Percentiles rank a stretch among this genome's conserved stretches.
phyloP scores from a whole-genome alignment of 108 stramenopile genomes.

The Thalassiosira profunda region DNA sequence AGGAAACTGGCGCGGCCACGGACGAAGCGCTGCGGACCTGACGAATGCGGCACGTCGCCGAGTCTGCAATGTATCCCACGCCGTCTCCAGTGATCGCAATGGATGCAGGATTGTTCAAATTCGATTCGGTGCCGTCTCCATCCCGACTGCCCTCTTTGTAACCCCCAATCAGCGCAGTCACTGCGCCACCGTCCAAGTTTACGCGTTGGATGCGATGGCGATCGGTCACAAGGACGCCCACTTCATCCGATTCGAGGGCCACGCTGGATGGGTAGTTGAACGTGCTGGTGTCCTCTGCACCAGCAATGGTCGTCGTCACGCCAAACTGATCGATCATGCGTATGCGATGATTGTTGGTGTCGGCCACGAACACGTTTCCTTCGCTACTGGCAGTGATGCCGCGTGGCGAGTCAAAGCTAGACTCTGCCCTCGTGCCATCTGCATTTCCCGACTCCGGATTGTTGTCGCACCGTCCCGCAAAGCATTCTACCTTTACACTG shows the following conservation, averaged over 20 bases:
- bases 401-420: conserved; percentile 79
- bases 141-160: conserved; percentile 59
- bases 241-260: conserved; percentile 46
- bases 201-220: conserved; percentile 62
- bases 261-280: conserved; percentile 86
- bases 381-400: conserved; percentile 68
- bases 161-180: conserved; percentile 77
- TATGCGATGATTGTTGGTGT: conserved; percentile 87
- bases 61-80: conserved; percentile 65
- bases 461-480: conserved; percentile 56
- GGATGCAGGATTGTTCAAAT: conserved; percentile 69
- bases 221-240: conserved; percentile 73
- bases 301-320: conserved; percentile 64
- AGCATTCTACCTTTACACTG: conserved; percentile 60
- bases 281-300: conserved; percentile 26
- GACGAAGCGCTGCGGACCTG: conserved; percentile 45
- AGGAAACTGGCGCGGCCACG: conserved; percentile 50
- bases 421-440: conserved; percentile 56
- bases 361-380: conserved; percentile 79
- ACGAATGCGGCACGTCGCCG: conserved; percentile 65
- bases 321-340: conserved; percentile 62
- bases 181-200: conserved; percentile 46
- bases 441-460: conserved; percentile 73
- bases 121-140: conserved; percentile 64
- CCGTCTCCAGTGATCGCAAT: conserved; percentile 67